Base-by-base conservation (phyloP, 2,329 filamentous ascomycete genomes). In the Fusarium euwallaceae region DNA sequence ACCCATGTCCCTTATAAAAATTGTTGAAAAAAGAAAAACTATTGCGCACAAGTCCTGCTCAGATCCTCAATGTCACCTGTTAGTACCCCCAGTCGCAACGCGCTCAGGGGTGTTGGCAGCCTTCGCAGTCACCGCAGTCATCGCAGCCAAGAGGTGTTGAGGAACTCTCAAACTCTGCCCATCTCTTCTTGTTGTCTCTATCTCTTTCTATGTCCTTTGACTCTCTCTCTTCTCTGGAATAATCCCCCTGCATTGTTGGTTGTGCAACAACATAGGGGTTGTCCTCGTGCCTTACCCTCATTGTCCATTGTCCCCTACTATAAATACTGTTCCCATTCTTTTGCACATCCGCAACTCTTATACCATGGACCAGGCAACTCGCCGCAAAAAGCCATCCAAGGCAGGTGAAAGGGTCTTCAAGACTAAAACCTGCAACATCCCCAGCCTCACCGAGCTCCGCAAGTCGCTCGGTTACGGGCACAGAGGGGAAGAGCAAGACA, bases 391-490 rank as follows among this genome's bases (percentile, higher is more conserved):
- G 41, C n/a, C 56, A 39, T 43, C 5, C 24, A 51, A 61, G 8
- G 6, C 43, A 32, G 11, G 39, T 7, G 41, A 69, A 12, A 61
- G 39, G 9, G 20, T 70, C 51, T 72, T 66, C 9, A 70, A 53
- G n/a, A 69, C 58, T 16, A 74, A 68, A 20, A 29, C 64, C 1
- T 55, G n/a, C 17, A 29, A 53, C 3, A 66, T 78, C 1, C 74
- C 76, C 4, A 56, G 12, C 6, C 69, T 78, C 20, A 76, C 56
- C 5, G 20, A 64, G 7, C 73, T 78, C 2, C 76, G 76, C 34
- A 61, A 58, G 24, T 51, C 64, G 11, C 73, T 78, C 7, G 76
- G 69, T 4, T 78, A 76, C 56, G 72, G 69, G 1, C 58, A 60
- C n/a, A 16, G 59, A 14, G 60, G 64, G 8, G 14, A 20, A 32